Evolutionary conservation across 257 asterid genomes (phyloP), one percentile per base, ranked within the genome.

Genomic region (Catharanthus roseus): DNA sequence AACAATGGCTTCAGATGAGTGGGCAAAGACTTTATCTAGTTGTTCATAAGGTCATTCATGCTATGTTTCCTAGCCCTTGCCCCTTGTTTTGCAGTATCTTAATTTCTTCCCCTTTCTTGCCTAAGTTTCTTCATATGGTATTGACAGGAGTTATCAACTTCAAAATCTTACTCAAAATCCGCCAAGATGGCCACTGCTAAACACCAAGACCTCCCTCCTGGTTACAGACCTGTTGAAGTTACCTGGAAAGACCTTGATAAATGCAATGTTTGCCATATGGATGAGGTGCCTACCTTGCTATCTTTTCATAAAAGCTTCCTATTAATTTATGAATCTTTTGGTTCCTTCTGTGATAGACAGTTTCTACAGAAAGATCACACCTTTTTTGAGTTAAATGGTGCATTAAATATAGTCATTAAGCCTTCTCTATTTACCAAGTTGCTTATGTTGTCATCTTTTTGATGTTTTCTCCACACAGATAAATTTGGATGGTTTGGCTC

Each of bases 231-330:
- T 71, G 97, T 95, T 75, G 86, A 85, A 50, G 97, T 91, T 78
- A 90, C 84, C 55, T 95, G 99, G 99, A 88, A 86, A 73, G 99
- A 95, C 85, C 96, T 95, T 75, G 99, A 95, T 77, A 95, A 91
- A 83, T 95, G 99, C 86, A 88, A 90, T 72, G 99, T 95, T 53
- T 95, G 99, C 85, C 96, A 91, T 80, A 95, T 95, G 99, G 99
- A 95, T 69, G 99, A 95, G 96, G 99, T 93, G 28, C 50, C 72
- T 69, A 72, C 41, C 79, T 74, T 21, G 69, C 74, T 69, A 65
- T 57, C 45, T 68, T 71, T 72, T 68, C 69, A 38, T 12, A 16
- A 64, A 66, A 58, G 49, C 50, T 31, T 54, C 47, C 72, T 31
- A 12, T 76, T 65, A 60, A 65, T 18, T 19, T 4, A 62, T 21